These are phyloP conservation scores for Heritiera fomes DNA, from an alignment of 345 rosid genomes.

Conservation along the genomic window DNA sequence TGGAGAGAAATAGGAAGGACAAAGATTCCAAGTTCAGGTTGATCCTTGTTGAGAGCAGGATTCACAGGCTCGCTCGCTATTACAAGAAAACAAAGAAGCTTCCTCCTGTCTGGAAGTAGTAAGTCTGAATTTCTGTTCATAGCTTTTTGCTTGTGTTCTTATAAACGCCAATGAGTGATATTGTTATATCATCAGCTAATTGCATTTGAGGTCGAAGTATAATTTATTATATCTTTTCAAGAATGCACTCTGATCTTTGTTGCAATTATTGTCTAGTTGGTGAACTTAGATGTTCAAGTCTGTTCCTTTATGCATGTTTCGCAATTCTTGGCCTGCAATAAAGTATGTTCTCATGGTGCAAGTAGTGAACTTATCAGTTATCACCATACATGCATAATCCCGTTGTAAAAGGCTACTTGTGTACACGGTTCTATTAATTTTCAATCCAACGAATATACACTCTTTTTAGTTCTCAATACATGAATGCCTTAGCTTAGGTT, in stretches of 20 bases:
- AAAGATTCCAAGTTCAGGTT: conserved; percentile 62
- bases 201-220: too few species aligned
- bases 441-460: too few species aligned
- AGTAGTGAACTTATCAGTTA: not conserved
- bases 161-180: not conserved
- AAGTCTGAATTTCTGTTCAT: conserved; percentile 16
- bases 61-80: conserved; percentile 66
- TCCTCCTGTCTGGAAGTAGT: conserved; percentile 68
- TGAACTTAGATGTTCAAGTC: not conserved
- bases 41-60: conserved; percentile 66
- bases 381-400: not conserved
- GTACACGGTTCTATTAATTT: not conserved
- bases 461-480: too few species aligned
- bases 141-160: not conserved
- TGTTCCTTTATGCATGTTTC: not conserved
- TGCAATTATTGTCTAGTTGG: not conserved
- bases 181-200: not conserved
- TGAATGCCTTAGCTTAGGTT: not conserved
- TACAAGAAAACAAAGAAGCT: conserved; percentile 71
- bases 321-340: too few species aligned
- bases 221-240: too few species aligned
- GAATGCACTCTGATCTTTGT: not conserved
- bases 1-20: conserved; percentile 67
- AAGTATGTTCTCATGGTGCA: not conserved
- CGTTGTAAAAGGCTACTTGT: not conserved